Evolutionary conservation across 2,329 filamentous ascomycete genomes (phyloP), one percentile per base, ranked within the genome.

Genomic region (Sarocladium kiliense): DNA sequence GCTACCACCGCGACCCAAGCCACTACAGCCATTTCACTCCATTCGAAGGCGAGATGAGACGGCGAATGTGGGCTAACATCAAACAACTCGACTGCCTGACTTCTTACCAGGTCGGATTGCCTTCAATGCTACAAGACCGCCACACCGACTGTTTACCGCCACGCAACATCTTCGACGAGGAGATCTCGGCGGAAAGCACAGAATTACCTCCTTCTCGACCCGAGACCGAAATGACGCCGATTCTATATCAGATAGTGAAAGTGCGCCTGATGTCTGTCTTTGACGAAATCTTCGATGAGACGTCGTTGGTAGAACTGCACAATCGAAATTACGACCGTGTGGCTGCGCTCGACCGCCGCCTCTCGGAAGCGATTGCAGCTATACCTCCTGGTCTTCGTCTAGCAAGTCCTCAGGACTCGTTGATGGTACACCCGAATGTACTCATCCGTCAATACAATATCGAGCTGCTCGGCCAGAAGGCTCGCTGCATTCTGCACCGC

Each of bases 21-120:
- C 66, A 74, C 55, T 77, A 74, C 56, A 64, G 69, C 0, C 65
- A 64, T n/a, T 68, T 78, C 21, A 66, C 70, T 1, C 63, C 68
- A 1, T 74, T 76, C 53, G 63, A 71, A n/a, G 71, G 72, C 7
- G 76, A 78, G 59, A 74, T 78, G 67, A 62, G 76, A 30, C 67
- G 76, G 18, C 66, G 76, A 9, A 57, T 71, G 0, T 79, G 75
- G 75, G 62, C 67, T 18, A 63, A 68, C 16, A 64, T 77, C 1
- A 65, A 65, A 45, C 71, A 74, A 62, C 60, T 75, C 18, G 75
- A 78, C 55, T 63, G 73, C 3, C 58, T 71, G 3, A 65, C 74
- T 3, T 74, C 73, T 0, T 70, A 70, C 23, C 72, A 75, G 45
- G 64, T 77, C 21, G 76, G 76, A 11, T 64, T 77, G 41, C 76